These are phyloP conservation scores for Pyrenopolyporus hunteri DNA, from an alignment of 495 filamentous ascomycete genomes.

Conservation along the genomic window DNA sequence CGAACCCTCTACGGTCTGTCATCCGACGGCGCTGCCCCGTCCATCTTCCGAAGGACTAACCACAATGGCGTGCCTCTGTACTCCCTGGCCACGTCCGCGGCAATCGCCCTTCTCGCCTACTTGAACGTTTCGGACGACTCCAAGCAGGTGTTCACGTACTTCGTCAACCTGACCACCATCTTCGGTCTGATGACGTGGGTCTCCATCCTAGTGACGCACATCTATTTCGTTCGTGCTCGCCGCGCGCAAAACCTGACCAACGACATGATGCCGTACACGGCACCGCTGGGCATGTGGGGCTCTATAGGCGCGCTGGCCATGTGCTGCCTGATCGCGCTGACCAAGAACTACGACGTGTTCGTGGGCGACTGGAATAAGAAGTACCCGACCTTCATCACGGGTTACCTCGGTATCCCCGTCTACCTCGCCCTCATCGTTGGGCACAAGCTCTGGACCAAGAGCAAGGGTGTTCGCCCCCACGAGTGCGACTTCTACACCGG, in stretches of 20 bases:
- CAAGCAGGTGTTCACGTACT: conserved; percentile 77
- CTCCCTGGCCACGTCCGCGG: conserved; percentile 65
- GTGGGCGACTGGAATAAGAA: conserved; percentile 59
- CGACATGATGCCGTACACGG: conserved; percentile 69
- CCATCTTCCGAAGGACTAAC: conserved; percentile 73
- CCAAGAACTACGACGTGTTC: conserved; percentile 82
- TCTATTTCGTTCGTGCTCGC: conserved; percentile 77
- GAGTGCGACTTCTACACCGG: conserved; percentile 72
- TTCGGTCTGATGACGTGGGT: conserved; percentile 85
- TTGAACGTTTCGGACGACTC: conserved; percentile 76
- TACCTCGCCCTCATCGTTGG: conserved; percentile 75
- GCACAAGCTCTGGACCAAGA: conserved; percentile 66
- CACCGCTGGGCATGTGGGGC: conserved; percentile 71
- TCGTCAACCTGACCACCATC: conserved; percentile 82
- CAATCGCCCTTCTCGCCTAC: conserved; percentile 76
- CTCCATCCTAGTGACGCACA: conserved; percentile 81
- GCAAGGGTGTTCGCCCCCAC: conserved; percentile 58
- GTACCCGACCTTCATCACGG: conserved; percentile 79
- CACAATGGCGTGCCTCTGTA: conserved; percentile 75
- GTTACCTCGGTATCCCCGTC: conserved; percentile 80
- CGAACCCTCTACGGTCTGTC: conserved; percentile 82
- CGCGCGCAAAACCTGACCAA: conserved; percentile 73
- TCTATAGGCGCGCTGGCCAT: conserved; percentile 71
- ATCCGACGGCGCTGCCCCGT: conserved; percentile 75
- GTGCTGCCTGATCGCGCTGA: conserved; percentile 72